Evolutionary conservation across 768 basidiomycete species (phyloP).

Genomic region (Leccinum barrowsii): DNA sequence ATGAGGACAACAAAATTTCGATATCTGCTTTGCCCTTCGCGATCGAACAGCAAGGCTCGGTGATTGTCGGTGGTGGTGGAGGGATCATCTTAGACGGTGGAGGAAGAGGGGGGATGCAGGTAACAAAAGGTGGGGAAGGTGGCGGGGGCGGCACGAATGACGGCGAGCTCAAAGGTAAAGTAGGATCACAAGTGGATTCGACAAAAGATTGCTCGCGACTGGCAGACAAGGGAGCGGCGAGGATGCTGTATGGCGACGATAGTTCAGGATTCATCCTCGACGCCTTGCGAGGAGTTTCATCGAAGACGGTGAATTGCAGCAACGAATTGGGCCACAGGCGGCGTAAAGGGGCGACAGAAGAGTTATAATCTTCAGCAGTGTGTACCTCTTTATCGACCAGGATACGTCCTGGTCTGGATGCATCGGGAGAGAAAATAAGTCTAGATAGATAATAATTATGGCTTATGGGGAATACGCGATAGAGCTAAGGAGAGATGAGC

Average conservation of each 20-base stretch:
- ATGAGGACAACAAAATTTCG: constrained; percentile 42
- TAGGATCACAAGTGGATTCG: not conserved
- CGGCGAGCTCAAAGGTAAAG: not conserved
- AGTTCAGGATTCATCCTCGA: constrained; percentile 14
- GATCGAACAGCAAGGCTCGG: constrained; percentile 40
- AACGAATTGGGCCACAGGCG: constrained; percentile 56
- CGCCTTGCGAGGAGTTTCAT: constrained; percentile 43
- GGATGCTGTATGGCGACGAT: constrained; percentile 4
- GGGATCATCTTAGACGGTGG: constrained; percentile 4
- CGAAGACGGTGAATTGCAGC: constrained; percentile 60
- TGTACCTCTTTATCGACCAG: constrained; percentile 61
- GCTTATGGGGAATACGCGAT: constrained; percentile 64
- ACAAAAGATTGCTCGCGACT: constrained; percentile 1
- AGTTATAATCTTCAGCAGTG: constrained; percentile 54
- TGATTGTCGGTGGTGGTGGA: not conserved
- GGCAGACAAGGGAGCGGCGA: not conserved
- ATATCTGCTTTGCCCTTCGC: constrained; percentile 49
- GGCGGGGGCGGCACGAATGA: constrained; percentile 17
- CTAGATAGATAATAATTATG: constrained; percentile 60
- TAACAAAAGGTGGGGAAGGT: constrained; percentile 18
- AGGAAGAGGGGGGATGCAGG: constrained; percentile 19
- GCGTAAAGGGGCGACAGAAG: constrained; percentile 46
- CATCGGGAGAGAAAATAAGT: constrained; percentile 66
- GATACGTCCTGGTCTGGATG: constrained; percentile 50
- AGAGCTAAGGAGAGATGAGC: constrained; percentile 47